Percentiles rank a stretch among this genome's conserved stretches.
Conservation (phyloP, 805 yeast genomes). For the Candida tibetensis region DNA sequence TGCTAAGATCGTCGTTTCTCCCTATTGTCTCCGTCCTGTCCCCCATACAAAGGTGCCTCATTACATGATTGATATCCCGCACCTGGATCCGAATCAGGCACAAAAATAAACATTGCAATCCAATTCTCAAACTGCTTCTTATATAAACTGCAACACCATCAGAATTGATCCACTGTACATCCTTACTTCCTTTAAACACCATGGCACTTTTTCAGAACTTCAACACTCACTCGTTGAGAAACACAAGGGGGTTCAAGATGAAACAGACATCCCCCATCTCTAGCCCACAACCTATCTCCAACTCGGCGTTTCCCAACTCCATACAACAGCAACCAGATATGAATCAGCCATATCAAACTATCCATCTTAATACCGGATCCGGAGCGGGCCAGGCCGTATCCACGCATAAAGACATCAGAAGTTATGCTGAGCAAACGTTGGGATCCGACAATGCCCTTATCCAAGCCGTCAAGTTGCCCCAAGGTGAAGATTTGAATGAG, state of each 20-base stretch:
- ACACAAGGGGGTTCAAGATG: slow-evolving; percentile 44
- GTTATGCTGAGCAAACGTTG: slow-evolving; percentile 89
- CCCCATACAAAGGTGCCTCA: no score
- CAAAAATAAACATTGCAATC: no score
- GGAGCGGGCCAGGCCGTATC: slow-evolving; percentile 33
- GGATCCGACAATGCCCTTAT: slow-evolving; percentile 90
- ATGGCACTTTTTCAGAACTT: slow-evolving; percentile 45
- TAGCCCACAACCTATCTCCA: slow-evolving; percentile 36
- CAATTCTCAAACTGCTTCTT: no score
- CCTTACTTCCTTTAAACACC: no score
- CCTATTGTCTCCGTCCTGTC: no score
- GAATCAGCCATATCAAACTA: slow-evolving; percentile 30
- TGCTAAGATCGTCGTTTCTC: no score
- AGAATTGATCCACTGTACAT: no score
- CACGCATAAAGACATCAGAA: slow-evolving; percentile 71
- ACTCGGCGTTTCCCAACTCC: slow-evolving; percentile 31
- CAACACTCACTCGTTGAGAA: slow-evolving; percentile 41
- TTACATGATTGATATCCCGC: no score
- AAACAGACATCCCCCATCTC: slow-evolving; percentile 40
- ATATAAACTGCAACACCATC: no score
- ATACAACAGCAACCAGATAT: slow-evolving; percentile 15
- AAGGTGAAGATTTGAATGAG: slow-evolving; percentile 86
- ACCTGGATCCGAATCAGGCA: no score
- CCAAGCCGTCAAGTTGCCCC: slow-evolving; percentile 91
- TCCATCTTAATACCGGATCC: slow-evolving; percentile 15